Evolutionary conservation across 371 early-diverging fungal species (phyloP), one percentile per base, ranked within the genome.

Genomic region (Basidiobolus heterosporus): DNA sequence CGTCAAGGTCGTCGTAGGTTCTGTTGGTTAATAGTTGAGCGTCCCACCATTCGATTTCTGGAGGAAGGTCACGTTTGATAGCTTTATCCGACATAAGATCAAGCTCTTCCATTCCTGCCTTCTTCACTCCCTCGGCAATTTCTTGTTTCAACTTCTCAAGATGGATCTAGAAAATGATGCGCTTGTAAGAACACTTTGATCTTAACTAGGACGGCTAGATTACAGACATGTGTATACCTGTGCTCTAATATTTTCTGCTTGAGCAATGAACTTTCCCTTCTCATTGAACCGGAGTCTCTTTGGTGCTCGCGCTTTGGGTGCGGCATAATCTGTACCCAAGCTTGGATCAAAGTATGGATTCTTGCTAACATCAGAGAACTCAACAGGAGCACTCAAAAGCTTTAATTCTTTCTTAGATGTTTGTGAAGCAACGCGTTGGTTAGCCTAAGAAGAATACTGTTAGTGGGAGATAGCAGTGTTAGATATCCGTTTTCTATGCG

Each of bases 31-130:
- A 67, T 21, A 93, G 72, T 6, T 78, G 85, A 21, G 74, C 74
- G 69, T 97, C 95, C 98, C 95, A 95, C 98, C 95, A 94, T 60
- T 94, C 98, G 2, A 84, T 78, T 0, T 53, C 65, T 6, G 93
- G 91, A 5, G 91, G 85, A 0, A 75, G 69, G 11, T 83, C 84
- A 55, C 67, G 60, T 71, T 70, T 44, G 36, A 88, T 63, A 39
- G 65, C 67, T 45, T 64, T 69, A 57, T 81, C 82, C 9, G 75
- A 76, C 39, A 72, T 77, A 23, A 75, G 57, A 51, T 88, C 87
- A 46, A 87, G 44, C 39, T 89, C 88, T 20, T 89, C 85, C 67
- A 90, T 76, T 36, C 88, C 85, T 0, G 87, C 80, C 41, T 80
- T 80, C 43, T 76, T 75, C 0, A 81, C 89, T 37, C 70, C 72